phyloP scores from a whole-genome alignment of 2,329 filamentous ascomycete species.

The Zarea fungicola region DNA sequence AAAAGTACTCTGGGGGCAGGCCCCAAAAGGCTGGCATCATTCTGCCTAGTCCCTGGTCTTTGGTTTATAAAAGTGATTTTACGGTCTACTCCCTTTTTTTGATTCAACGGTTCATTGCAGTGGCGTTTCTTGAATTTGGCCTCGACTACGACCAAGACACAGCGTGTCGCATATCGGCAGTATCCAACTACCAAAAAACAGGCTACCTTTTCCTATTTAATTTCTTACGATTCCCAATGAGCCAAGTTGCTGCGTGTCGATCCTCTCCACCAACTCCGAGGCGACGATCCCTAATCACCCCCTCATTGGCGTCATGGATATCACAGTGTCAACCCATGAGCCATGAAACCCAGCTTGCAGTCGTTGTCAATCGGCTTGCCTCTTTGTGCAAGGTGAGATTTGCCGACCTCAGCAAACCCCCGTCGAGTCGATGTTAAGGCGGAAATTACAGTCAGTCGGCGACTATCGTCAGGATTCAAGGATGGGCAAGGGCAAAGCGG shows the following conservation, averaged over 20 bases:
- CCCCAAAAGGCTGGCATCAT: constrained; percentile 5
- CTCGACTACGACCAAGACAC: neutral
- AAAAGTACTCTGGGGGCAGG: constrained; percentile 4
- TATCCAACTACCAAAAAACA: neutral
- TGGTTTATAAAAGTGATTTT: constrained; percentile 14
- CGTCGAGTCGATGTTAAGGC: no score
- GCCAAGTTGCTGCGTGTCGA: constrained; percentile 9
- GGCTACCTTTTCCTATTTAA: constrained; percentile 2
- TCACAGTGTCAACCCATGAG: neutral
- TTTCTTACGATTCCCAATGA: constrained; percentile 8
- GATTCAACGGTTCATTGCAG: constrained; percentile 11
- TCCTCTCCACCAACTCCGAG: neutral
- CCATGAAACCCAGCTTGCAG: neutral
- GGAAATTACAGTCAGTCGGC: no score
- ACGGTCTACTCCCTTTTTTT: constrained; percentile 8
- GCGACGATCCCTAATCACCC: neutral
- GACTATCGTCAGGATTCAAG: no score
- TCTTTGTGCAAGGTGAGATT: constrained; percentile 1
- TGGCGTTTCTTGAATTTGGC: constrained; percentile 9
- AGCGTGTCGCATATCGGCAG: neutral
- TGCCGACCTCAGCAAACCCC: no score
- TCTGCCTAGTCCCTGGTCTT: neutral
- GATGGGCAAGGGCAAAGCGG: no score
- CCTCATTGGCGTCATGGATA: neutral
- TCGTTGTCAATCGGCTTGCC: neutral